Percentiles rank a stretch among this genome's conserved stretches.
Evolutionary conservation across 2,329 filamentous ascomycete genomes (phyloP).

Genomic region (Bertia moriformis): DNA sequence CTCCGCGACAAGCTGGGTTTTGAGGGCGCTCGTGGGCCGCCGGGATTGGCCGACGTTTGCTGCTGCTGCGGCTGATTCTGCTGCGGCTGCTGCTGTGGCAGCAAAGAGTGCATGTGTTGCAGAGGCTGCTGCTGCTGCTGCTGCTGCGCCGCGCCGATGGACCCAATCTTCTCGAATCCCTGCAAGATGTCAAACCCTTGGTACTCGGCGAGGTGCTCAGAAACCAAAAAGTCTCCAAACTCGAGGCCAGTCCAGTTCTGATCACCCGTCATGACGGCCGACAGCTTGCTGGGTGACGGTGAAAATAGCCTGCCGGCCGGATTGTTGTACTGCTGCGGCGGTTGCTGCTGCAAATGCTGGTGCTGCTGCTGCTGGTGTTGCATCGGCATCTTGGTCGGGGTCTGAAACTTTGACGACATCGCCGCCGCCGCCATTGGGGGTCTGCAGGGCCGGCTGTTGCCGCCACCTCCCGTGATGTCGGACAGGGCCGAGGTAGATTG

Average conservation of each 20-base stretch:
- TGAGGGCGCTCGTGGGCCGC: no score
- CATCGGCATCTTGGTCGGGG: slow-evolving; percentile 27
- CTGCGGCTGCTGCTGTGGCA: no score
- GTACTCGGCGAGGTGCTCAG: slow-evolving; percentile 33
- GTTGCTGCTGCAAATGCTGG: no score
- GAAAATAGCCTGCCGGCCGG: no score
- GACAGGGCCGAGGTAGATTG: slow-evolving; percentile 45
- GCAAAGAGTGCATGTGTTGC: no score
- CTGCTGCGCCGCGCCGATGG: slow-evolving; percentile 17
- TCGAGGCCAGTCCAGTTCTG: slow-evolving; percentile 20
- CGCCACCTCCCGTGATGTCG: slow-evolving; percentile 38
- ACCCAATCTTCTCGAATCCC: slow-evolving; percentile 63
- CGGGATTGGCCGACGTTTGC: no score
- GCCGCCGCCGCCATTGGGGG: slow-evolving; percentile 34
- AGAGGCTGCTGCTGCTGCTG: no score
- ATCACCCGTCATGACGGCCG: not conserved
- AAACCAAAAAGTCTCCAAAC: slow-evolving; percentile 34
- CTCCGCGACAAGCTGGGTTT: no score
- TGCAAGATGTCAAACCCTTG: slow-evolving; percentile 53
- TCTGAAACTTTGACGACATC: slow-evolving; percentile 25
- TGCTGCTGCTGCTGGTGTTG: no score
- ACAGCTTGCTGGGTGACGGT: slow-evolving; percentile 8
- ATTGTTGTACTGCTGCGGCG: no score
- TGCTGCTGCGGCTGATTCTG: no score
- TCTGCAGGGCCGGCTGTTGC: slow-evolving; percentile 36